Evolutionary conservation across 148 eudicot species (phyloP).

Genomic region (Rhododendron mucronatum): DNA sequence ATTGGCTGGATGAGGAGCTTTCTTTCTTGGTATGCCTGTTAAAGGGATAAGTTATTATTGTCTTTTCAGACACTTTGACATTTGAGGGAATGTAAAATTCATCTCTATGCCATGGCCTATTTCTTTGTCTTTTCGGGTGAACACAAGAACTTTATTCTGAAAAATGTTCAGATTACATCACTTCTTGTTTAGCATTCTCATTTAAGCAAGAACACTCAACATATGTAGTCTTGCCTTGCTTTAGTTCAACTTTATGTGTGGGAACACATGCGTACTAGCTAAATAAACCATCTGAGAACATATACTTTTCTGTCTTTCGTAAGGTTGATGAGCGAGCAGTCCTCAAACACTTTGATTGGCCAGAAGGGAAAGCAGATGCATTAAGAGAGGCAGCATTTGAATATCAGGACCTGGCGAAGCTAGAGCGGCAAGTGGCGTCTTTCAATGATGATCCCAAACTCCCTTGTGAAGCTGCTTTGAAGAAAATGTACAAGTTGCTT

Average conservation of each 20-base stretch:
- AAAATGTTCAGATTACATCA: neutral
- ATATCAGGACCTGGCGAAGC: constrained; percentile 79
- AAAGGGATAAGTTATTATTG: neutral
- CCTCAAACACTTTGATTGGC: constrained; percentile 99
- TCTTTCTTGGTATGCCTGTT: constrained; percentile 72
- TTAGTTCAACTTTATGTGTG: neutral
- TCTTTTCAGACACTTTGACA: neutral
- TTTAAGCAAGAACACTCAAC: neutral
- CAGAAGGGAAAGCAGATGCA: constrained; percentile 98
- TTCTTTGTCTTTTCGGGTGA: neutral
- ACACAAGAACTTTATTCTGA: neutral
- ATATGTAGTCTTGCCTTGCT: neutral
- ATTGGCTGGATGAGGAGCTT: constrained; percentile 99
- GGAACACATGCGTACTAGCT: neutral
- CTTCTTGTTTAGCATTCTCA: neutral
- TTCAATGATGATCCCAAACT: constrained; percentile 78
- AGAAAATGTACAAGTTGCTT: constrained; percentile 94
- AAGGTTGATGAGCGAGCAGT: constrained; percentile 98
- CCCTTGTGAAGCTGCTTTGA: constrained; percentile 75
- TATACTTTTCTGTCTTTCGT: neutral
- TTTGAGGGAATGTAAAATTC: neutral
- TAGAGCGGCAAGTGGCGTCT: constrained; percentile 66
- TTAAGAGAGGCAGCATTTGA: constrained; percentile 94
- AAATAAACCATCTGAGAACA: neutral
- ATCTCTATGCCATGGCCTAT: neutral